These are phyloP conservation scores for Rhizomucor miehei DNA, from an alignment of 371 early-diverging fungal species.

Conservation along the genomic window DNA sequence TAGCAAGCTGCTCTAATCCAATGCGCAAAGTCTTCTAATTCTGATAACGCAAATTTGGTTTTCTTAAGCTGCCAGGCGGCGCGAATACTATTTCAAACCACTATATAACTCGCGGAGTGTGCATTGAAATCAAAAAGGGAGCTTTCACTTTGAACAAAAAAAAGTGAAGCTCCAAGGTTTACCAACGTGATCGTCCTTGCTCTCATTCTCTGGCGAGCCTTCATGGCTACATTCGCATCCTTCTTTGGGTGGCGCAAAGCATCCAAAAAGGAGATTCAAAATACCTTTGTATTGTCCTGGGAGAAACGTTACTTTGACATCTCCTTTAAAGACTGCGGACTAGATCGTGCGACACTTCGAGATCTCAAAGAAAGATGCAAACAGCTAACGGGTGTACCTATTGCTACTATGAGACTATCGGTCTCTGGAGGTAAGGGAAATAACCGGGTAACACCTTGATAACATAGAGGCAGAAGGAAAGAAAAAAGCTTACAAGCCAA, in stretches of 20 bases:
- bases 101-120: no score
- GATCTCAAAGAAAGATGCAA: slow-evolving; percentile 44
- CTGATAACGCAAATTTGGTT: no score
- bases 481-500: neutral
- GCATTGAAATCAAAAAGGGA: no score
- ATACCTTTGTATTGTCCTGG: slow-evolving; percentile 35
- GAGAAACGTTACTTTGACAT: slow-evolving; percentile 26
- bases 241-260: slow-evolving; percentile 37
- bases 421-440: slow-evolving; percentile 46
- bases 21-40: no score
- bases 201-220: slow-evolving; percentile 20
- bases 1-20: no score
- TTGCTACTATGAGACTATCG: slow-evolving; percentile 41
- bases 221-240: slow-evolving; percentile 30
- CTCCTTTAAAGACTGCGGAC: slow-evolving; percentile 33
- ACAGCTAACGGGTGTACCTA: slow-evolving; percentile 39
- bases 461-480: neutral
- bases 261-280: slow-evolving; percentile 30
- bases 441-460: no score
- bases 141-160: neutral
- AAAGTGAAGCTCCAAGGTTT: neutral
- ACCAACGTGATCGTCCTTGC: slow-evolving; percentile 11
- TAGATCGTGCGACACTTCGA: slow-evolving; percentile 35
- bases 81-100: no score
- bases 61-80: no score